Evolutionary conservation across 1,139 yeast species (phyloP).

Genomic region (Blastobotrys ciferrii): DNA sequence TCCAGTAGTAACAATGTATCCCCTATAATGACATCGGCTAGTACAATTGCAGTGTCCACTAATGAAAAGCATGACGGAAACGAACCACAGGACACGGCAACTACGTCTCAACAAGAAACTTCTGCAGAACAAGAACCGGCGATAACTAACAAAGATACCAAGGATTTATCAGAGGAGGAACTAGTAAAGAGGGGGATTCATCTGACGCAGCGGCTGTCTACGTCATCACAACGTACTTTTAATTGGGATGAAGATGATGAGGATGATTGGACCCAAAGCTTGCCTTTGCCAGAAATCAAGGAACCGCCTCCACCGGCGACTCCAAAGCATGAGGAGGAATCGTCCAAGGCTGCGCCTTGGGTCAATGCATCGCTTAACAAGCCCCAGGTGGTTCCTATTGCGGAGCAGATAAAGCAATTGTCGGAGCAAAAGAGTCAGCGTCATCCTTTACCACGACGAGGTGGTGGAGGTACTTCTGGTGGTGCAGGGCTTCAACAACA

Average conservation of each 20-base stretch:
- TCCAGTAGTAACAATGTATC: neutral
- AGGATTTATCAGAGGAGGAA: constrained; percentile 37
- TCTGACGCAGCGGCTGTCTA: constrained; percentile 35
- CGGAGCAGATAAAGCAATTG: constrained; percentile 30
- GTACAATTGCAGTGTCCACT: neutral
- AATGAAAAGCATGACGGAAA: neutral
- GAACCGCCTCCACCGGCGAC: neutral
- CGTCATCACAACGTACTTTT: constrained; percentile 29
- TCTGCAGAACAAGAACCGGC: neutral
- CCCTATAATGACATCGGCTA: neutral
- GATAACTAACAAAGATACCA: constrained; percentile 6
- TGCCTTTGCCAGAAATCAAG: constrained; percentile 8
- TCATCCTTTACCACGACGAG: neutral
- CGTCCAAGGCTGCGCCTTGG: constrained; percentile 26
- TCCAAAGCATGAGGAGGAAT: constrained; percentile 10
- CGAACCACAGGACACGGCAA: neutral
- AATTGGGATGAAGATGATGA: constrained; percentile 47
- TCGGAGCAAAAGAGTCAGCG: constrained; percentile 19
- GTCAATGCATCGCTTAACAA: constrained; percentile 22
- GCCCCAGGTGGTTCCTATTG: constrained; percentile 28
- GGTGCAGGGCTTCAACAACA: constrained; percentile 13
- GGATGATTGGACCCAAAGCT: constrained; percentile 25
- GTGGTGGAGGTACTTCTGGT: neutral
- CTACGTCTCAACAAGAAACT: neutral
- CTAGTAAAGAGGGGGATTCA: constrained; percentile 37